Base-by-base conservation (phyloP, 2,329 filamentous ascomycete genomes). In the Escovopsis sp. region DNA sequence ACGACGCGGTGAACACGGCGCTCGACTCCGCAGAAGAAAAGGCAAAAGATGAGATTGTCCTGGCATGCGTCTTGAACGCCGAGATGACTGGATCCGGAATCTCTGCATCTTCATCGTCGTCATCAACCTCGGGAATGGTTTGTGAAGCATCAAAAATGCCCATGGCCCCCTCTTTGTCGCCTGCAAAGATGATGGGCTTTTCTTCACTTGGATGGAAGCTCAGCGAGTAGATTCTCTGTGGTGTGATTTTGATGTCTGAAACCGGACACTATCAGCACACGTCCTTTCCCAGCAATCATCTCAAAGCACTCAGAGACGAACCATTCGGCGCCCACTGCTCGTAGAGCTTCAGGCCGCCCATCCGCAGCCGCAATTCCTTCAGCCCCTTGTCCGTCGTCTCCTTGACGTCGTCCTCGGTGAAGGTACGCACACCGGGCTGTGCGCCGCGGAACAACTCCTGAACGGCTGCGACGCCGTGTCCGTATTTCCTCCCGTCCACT, bases 131-230 rank as follows among this genome's bases (percentile, higher is more conserved):
- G n/a, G 69, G 64, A 2, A 66, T 65, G 3, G 73, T 72, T 50
- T 93, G 86, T 0, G 84, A 88, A 1, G 81, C 87, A 56, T 98
- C 89, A 43, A 95, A 89, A 1, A 98, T 76, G 1, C 91, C 91
- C 45, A 96, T 70, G 23, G 86, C 84, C 1, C 91, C 89, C 49
- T 93, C 73, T 58, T 98, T 98, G 55, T 98, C 91, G 10, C 89
- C 89, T 0, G 89, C 89, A 56, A 98, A 93, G 2, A 96, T 73
- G 3, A 98, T 68, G 0, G 88, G 79, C 54, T 96, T 96, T 3
- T 88, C 78, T 45, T 79, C 70, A 0, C 80, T 88, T 0, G 91
- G 91, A 53, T 98, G 91, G 51, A 98, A 89, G 0, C 81, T 79
- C 53, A 96, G 77, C 0, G 84, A 73, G 55, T 96, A 98, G 12